A percentile compares a stretch with the other conserved stretches of the same genome.
Conservation (phyloP, 352 stramenopile genomes). For the Thalassiosira sp. region DNA sequence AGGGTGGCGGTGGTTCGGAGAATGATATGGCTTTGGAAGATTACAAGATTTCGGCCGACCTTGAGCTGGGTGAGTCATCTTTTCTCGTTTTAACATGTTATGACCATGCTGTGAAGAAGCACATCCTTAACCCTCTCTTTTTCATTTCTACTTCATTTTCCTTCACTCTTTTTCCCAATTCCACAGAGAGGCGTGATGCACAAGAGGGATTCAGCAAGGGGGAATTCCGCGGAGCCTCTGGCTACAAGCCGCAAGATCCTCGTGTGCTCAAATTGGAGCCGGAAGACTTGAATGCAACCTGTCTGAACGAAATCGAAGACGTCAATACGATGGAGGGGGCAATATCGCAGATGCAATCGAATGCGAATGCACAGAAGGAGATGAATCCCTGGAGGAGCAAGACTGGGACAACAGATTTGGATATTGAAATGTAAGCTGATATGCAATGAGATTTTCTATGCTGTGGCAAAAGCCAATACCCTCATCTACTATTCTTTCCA, state of each 20-base stretch:
- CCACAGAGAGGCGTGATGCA: slow-evolving; percentile 38
- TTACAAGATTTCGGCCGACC: slow-evolving; percentile 27
- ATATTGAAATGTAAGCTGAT: slow-evolving; percentile 55
- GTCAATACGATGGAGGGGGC: slow-evolving; percentile 54
- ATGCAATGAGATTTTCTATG: background rate
- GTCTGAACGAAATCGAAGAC: slow-evolving; percentile 60
- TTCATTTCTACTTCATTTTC: background rate
- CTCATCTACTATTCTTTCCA: too few species aligned
- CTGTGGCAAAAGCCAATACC: slow-evolving; percentile 1
- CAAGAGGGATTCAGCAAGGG: slow-evolving; percentile 49
- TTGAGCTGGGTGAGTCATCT: slow-evolving; percentile 27
- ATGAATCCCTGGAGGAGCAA: slow-evolving; percentile 38
- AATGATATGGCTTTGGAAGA: slow-evolving; percentile 10
- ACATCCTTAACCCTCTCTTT: background rate
- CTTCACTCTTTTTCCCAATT: background rate
- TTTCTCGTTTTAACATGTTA: background rate
- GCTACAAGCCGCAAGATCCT: slow-evolving; percentile 43
- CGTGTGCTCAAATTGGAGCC: slow-evolving; percentile 54
- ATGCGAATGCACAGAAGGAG: slow-evolving; percentile 16
- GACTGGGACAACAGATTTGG: slow-evolving; percentile 41
- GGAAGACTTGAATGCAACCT: slow-evolving; percentile 45
- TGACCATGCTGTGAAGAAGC: background rate
- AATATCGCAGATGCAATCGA: slow-evolving; percentile 48
- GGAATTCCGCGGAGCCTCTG: slow-evolving; percentile 44
- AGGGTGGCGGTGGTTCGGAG: background rate